Conservation (phyloP, 495 filamentous ascomycete species). For the Penicillium maclennaniae region DNA sequence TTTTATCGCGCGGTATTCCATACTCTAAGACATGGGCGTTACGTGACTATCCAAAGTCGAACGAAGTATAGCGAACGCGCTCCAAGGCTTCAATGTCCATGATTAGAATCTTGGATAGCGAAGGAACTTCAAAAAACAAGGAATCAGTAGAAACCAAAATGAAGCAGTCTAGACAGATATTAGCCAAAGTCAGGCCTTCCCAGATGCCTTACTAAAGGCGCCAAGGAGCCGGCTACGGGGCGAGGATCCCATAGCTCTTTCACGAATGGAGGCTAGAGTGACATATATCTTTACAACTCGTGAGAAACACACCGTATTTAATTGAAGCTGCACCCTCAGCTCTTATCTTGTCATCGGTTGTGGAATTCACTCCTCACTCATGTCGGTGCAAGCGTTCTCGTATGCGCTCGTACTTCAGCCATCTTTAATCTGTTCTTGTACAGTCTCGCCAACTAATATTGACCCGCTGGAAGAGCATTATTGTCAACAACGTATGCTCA, state of each 20-base stretch:
- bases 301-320: conserved; percentile 4
- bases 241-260: background rate
- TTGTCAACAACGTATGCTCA: background rate
- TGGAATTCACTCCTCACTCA: background rate
- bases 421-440: background rate
- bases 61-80: no score
- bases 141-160: background rate
- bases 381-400: background rate
- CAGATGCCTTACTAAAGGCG: background rate
- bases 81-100: no score
- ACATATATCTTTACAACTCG: background rate
- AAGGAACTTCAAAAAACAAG: no score
- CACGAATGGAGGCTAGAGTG: background rate
- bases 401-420: background rate
- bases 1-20: background rate
- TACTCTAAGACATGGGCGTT: background rate
- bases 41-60: no score
- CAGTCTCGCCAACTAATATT: background rate
- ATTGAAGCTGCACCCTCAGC: background rate
- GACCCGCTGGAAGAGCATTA: background rate
- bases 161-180: background rate
- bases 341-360: background rate
- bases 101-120: no score
- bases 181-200: background rate
- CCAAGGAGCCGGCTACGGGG: background rate